These are phyloP conservation scores for Saccharomycopsis malanga DNA, from an alignment of 805 yeast species.

Conservation along the genomic window DNA sequence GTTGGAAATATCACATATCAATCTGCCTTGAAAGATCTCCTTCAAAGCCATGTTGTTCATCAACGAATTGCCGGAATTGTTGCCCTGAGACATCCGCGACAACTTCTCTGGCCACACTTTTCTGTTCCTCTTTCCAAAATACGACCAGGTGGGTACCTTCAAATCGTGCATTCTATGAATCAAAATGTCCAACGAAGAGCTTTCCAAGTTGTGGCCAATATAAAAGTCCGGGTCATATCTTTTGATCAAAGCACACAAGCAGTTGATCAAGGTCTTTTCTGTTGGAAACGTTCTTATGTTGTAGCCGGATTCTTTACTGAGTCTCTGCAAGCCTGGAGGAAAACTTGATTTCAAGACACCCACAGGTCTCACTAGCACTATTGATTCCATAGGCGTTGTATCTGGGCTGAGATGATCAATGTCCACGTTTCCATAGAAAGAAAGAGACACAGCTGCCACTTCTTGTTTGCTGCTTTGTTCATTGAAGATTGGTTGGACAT, in stretches of 20 bases:
- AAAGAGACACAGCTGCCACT: conserved; percentile 72
- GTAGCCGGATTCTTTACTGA: conserved; percentile 49
- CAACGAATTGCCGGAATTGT: conserved; percentile 33
- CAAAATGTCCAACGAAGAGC: conserved; percentile 68
- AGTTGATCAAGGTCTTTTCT: conserved; percentile 68
- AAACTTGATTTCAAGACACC: conserved; percentile 45
- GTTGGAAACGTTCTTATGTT: conserved; percentile 54
- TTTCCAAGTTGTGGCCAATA: conserved; percentile 81
- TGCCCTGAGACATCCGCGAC: conserved; percentile 33
- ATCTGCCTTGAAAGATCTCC: conserved; percentile 76
- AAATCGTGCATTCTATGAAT: conserved; percentile 74
- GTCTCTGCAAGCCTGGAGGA: conserved; percentile 68
- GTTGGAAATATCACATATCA: conserved; percentile 87
- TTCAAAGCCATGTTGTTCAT: conserved; percentile 51
- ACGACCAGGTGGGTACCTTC: conserved; percentile 68
- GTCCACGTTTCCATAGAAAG: conserved; percentile 60
- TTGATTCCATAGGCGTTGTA: conserved; percentile 48
- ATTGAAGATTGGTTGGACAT: conserved; percentile 78
- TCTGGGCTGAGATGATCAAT: conserved; percentile 69
- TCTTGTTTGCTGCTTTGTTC: conserved; percentile 74
- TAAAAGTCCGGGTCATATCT: conserved; percentile 83
- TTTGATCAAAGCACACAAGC: conserved; percentile 65
- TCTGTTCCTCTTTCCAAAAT: conserved; percentile 75
- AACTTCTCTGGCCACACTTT: conserved; percentile 72
- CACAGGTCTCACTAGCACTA: conserved; percentile 77